Evolutionary conservation across 2,329 filamentous ascomycete species (phyloP).

Genomic region (Microdochium trichocladiopsis): DNA sequence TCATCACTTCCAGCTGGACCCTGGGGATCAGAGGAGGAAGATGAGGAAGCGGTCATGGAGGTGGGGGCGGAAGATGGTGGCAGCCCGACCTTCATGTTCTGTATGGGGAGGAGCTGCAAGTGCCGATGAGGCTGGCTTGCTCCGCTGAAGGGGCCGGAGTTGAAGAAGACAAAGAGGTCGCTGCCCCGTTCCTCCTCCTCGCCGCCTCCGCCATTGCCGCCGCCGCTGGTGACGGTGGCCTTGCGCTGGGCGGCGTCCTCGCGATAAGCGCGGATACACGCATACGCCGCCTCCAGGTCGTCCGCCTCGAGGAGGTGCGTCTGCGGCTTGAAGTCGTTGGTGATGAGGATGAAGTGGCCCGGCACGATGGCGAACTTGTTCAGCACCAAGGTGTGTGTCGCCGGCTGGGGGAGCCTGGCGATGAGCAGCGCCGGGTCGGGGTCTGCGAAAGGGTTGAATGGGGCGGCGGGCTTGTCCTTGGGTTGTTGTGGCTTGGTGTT

Average conservation of each 20-base stretch:
- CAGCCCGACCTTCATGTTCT: slow-evolving; percentile 52
- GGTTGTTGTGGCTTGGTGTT: slow-evolving; percentile 28
- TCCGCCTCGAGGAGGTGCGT: slow-evolving; percentile 51
- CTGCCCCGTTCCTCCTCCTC: slow-evolving; percentile 8
- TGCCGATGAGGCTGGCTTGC: slow-evolving; percentile 68
- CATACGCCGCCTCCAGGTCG: slow-evolving; percentile 55
- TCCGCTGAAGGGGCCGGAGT: slow-evolving; percentile 60
- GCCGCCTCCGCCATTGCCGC: slow-evolving; percentile 8
- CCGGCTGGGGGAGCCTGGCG: slow-evolving; percentile 33
- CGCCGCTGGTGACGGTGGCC: no score
- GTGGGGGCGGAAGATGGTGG: slow-evolving; percentile 8
- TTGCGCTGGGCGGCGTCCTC: neutral
- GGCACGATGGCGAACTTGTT: slow-evolving; percentile 71
- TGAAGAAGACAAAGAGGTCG: slow-evolving; percentile 61
- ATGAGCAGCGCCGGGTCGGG: slow-evolving; percentile 48
- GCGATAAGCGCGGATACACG: slow-evolving; percentile 52
- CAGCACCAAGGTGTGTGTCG: slow-evolving; percentile 57
- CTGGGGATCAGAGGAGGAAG: no score
- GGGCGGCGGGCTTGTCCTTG: slow-evolving; percentile 13
- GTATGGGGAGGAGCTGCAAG: slow-evolving; percentile 62
- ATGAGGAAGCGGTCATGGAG: slow-evolving; percentile 30
- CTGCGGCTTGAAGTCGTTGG: slow-evolving; percentile 56
- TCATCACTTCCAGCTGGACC: neutral
- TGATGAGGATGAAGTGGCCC: slow-evolving; percentile 66
- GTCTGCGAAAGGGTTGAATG: slow-evolving; percentile 58